phyloP scores from a whole-genome alignment of 257 asterid genomes.

The Nicotiana noctiflora region DNA sequence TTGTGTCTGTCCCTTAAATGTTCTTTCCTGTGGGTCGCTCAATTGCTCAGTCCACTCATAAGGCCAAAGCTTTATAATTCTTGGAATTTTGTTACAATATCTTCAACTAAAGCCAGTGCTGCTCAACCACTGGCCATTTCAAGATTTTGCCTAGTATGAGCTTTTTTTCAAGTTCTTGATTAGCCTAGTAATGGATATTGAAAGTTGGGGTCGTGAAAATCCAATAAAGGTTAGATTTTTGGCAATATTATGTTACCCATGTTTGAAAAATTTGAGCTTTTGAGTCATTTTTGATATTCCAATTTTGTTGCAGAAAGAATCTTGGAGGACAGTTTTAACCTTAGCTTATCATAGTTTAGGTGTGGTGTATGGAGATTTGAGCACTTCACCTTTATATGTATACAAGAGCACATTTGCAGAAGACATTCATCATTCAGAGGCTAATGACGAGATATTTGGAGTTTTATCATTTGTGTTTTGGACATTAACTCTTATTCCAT shows the following conservation, averaged over 20 bases:
- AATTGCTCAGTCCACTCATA: conserved; percentile 10
- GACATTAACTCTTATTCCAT: conserved; percentile 84
- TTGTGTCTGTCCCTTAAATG: conserved; percentile 23
- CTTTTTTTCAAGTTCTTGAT: conserved; percentile 36
- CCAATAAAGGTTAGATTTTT: conserved; percentile 59
- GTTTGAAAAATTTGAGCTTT: not conserved
- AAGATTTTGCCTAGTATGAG: conserved; percentile 24
- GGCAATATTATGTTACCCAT: not conserved
- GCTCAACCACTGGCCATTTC: conserved; percentile 10
- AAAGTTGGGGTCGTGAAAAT: conserved; percentile 46
- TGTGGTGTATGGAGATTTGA: conserved; percentile 93
- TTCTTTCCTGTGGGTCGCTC: conserved; percentile 7
- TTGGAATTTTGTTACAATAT: conserved; percentile 17
- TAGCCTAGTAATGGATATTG: conserved; percentile 66
- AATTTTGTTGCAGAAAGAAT: conserved; percentile 50
- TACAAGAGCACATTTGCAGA: conserved; percentile 97
- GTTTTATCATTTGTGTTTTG: conserved; percentile 84
- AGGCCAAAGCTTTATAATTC: conserved; percentile 9
- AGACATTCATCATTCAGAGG: conserved; percentile 83
- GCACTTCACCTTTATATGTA: conserved; percentile 91
- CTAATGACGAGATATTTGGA: conserved; percentile 86
- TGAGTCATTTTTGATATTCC: not conserved
- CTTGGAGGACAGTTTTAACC: conserved; percentile 79
- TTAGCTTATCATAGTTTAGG: conserved; percentile 94
- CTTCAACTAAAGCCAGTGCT: not conserved